Evolutionary conservation across 805 yeast species (phyloP).

Genomic region (Teunomyces lycoperdinae): DNA sequence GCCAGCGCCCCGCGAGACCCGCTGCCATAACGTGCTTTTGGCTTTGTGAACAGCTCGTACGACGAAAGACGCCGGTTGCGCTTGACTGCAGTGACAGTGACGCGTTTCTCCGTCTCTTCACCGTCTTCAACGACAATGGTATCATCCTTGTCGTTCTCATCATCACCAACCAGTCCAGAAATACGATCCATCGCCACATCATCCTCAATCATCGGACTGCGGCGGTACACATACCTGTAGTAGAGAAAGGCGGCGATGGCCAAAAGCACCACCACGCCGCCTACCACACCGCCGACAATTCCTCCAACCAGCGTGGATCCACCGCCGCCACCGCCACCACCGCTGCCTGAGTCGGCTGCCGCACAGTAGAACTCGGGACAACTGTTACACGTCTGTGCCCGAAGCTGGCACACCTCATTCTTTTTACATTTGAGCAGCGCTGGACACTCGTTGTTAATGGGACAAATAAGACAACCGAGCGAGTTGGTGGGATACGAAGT

Average conservation of each 20-base stretch:
- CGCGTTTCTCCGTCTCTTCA: slow-evolving; percentile 5
- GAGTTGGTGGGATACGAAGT: slow-evolving; percentile 17
- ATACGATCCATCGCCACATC: slow-evolving; percentile 15
- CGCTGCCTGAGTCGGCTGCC: slow-evolving; percentile 7
- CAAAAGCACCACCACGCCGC: slow-evolving; percentile 60
- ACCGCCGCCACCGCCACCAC: slow-evolving; percentile 5
- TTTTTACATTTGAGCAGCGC: slow-evolving; percentile 34
- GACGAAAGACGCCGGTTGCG: slow-evolving; percentile 28
- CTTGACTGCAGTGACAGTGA: not conserved
- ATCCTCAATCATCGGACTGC: slow-evolving; percentile 31
- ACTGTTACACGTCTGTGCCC: slow-evolving; percentile 52
- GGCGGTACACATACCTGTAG: slow-evolving; percentile 31
- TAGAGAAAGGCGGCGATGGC: slow-evolving; percentile 42
- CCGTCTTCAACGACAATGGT: slow-evolving; percentile 7
- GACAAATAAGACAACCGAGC: slow-evolving; percentile 44
- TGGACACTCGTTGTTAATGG: slow-evolving; percentile 50
- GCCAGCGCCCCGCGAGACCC: slow-evolving; percentile 3
- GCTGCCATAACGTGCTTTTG: slow-evolving; percentile 22
- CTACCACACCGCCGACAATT: slow-evolving; percentile 67
- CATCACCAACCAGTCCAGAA: slow-evolving; percentile 2
- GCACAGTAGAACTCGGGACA: slow-evolving; percentile 53
- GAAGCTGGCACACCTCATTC: slow-evolving; percentile 52
- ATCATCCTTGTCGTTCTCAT: slow-evolving; percentile 5
- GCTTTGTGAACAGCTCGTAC: slow-evolving; percentile 44
- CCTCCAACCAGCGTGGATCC: slow-evolving; percentile 40